phyloP scores from a whole-genome alignment of 2,329 filamentous ascomycete genomes.

The Magnaporthiopsis incrustans region DNA sequence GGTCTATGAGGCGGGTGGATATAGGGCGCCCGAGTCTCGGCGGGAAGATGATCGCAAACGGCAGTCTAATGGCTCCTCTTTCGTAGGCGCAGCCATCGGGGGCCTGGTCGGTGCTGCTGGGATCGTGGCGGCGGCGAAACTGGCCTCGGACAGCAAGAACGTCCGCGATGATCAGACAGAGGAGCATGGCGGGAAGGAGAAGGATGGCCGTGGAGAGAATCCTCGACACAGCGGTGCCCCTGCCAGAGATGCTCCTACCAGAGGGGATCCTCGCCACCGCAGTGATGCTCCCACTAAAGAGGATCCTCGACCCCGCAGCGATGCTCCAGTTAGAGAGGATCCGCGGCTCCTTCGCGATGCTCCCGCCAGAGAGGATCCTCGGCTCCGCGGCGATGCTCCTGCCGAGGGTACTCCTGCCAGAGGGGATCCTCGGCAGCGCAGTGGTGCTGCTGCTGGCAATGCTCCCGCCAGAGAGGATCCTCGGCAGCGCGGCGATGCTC shows the following conservation, averaged over 20 bases:
- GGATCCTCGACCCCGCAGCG: slow-evolving; percentile 10
- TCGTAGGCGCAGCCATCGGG: slow-evolving; percentile 36
- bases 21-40: slow-evolving; percentile 19
- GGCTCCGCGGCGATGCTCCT: too few relatives aligned
- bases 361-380: background rate
- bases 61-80: slow-evolving; percentile 28
- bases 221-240: background rate
- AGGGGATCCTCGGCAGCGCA: too few relatives aligned
- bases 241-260: slow-evolving; percentile 8
- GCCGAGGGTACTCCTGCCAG: too few relatives aligned
- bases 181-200: slow-evolving; percentile 14
- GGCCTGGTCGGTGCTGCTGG: slow-evolving; percentile 41
- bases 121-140: slow-evolving; percentile 38
- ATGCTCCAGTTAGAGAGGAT: slow-evolving; percentile 4
- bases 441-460: too few relatives aligned
- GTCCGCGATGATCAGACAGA: slow-evolving; percentile 16
- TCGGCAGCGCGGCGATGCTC: too few relatives aligned
- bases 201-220: slow-evolving; percentile 2
- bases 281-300: slow-evolving; percentile 14
- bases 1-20: slow-evolving; percentile 47
- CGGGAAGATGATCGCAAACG: slow-evolving; percentile 19
- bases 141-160: slow-evolving; percentile 20
- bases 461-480: too few relatives aligned
- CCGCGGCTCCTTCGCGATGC: too few relatives aligned
- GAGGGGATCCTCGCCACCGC: slow-evolving; percentile 17